Conservation (phyloP, 305 asterid species). For the Fraxinus velutina region DNA sequence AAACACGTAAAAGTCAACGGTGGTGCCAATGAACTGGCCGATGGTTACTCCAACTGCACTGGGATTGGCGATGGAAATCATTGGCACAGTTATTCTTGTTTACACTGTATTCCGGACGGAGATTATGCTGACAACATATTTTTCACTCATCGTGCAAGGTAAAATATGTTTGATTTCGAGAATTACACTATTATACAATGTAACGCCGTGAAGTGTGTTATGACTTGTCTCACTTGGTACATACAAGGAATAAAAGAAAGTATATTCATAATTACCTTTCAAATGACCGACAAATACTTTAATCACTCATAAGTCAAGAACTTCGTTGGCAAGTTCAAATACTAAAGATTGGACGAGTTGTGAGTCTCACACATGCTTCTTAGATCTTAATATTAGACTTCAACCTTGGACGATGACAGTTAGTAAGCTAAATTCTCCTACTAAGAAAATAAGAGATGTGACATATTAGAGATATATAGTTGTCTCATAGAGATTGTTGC, state of each 20-base stretch:
- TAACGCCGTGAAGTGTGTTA: not conserved
- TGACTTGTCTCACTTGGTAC: not conserved
- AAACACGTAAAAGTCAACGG: slow-evolving; percentile 32
- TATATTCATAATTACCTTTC: not conserved
- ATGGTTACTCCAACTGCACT: slow-evolving; percentile 50
- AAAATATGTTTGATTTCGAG: not conserved
- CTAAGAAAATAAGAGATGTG: not conserved
- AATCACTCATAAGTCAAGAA: not conserved
- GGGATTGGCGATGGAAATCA: slow-evolving; percentile 63
- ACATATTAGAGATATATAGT: not conserved
- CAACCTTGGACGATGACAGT: not conserved
- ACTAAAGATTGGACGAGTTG: not conserved
- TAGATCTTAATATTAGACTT: not conserved
- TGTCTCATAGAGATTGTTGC: not conserved
- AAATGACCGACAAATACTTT: not conserved
- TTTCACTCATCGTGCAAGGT: not conserved
- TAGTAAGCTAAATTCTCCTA: not conserved
- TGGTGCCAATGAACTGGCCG: slow-evolving; percentile 47
- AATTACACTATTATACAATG: not conserved
- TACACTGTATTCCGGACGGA: slow-evolving; percentile 41
- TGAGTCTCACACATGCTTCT: not conserved
- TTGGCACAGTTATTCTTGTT: slow-evolving; percentile 63
- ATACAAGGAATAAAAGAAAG: not conserved
- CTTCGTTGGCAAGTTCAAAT: not conserved
- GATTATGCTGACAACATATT: not conserved